Evolutionary conservation across 176 grass and related monocot genomes (phyloP).

Genomic region (Poa annua): DNA sequence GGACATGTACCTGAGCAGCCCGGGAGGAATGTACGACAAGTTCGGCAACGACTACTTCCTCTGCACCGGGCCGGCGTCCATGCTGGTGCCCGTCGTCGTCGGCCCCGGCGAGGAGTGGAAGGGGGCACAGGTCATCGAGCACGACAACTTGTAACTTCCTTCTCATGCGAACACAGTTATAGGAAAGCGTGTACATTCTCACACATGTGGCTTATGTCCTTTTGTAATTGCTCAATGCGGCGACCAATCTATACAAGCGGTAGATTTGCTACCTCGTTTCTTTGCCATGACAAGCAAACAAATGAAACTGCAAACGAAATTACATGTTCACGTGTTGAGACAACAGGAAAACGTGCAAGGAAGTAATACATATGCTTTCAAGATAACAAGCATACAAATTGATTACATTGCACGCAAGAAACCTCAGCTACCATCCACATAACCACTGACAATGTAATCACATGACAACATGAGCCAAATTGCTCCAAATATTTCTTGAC

Average conservation of each 20-base stretch:
- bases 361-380: neutral
- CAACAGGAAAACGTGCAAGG: neutral
- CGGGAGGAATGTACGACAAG: constrained; percentile 62
- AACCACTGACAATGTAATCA: constrained; percentile 3
- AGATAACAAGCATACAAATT: constrained; percentile 1
- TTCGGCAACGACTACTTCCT: constrained; percentile 78
- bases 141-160: constrained; percentile 80
- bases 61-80: constrained; percentile 78
- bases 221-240: constrained; percentile 19
- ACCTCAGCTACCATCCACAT: constrained; percentile 29
- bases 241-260: neutral
- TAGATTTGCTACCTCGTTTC: neutral
- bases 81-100: constrained; percentile 81
- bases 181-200: constrained; percentile 22
- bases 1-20: constrained; percentile 78
- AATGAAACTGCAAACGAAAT: neutral
- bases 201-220: neutral
- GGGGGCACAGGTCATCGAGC: constrained; percentile 90
- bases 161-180: neutral
- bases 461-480: constrained; percentile 3
- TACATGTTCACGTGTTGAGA: neutral
- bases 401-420: neutral
- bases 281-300: neutral
- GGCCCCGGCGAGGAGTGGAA: constrained; percentile 77
- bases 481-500: constrained; percentile 11